phyloP scores from a whole-genome alignment of 129 eudicot species.

The Sambucus nigra region DNA sequence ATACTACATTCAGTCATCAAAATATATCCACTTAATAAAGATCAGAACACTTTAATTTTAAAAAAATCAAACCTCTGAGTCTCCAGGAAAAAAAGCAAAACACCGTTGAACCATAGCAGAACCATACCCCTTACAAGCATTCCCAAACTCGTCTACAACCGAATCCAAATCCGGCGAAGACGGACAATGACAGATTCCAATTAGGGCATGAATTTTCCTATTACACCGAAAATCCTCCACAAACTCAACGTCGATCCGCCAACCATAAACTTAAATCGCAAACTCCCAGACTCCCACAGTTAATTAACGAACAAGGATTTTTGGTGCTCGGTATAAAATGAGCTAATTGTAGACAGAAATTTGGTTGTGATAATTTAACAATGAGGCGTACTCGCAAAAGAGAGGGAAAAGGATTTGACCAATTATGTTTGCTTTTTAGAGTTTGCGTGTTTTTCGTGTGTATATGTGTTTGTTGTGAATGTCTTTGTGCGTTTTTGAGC shows the following conservation, averaged over 20 bases:
- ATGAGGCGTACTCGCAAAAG: slow-evolving; percentile 69
- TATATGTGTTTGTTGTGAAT: no score
- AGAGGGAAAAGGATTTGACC: slow-evolving; percentile 44
- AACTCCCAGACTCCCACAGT: slow-evolving; percentile 79
- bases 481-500: no score
- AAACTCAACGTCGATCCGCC: slow-evolving; percentile 79
- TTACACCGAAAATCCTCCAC: slow-evolving; percentile 89
- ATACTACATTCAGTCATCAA: no score
- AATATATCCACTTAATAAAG: no score
- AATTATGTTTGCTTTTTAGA: no score
- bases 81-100: slow-evolving; percentile 81
- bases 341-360: slow-evolving; percentile 67
- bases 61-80: slow-evolving; percentile 56
- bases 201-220: slow-evolving; percentile 63
- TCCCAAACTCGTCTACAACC: slow-evolving; percentile 31
- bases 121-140: slow-evolving; percentile 44
- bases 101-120: slow-evolving; percentile 66
- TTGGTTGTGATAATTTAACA: slow-evolving; percentile 57
- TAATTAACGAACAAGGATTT: slow-evolving; percentile 72
- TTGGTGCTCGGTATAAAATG: slow-evolving; percentile 89
- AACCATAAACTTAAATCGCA: slow-evolving; percentile 64
- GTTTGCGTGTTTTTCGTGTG: no score
- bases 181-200: slow-evolving; percentile 84
- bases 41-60: no score
- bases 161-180: slow-evolving; percentile 62